Base-by-base conservation (phyloP, 2,329 filamentous ascomycete species). In the Alternaria atra region DNA sequence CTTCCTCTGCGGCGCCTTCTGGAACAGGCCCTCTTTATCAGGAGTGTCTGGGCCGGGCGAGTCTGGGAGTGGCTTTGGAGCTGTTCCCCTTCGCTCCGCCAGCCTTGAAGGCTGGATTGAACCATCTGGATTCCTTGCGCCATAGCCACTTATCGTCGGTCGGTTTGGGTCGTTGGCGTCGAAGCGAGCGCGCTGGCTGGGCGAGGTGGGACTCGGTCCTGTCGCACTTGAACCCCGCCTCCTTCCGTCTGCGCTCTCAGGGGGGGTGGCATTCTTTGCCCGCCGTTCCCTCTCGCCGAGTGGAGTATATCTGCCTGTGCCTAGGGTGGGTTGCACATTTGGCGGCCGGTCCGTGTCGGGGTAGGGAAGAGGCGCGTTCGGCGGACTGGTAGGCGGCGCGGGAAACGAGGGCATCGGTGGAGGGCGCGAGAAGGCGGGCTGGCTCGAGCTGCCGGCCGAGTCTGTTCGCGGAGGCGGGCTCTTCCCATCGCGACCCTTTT, bases 71-170 rank as follows among this genome's bases (percentile, higher is more conserved):
- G 93, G 91, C 74, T 92, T 94, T 25, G 93, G 92, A 7, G 86
- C 89, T n/a, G 90, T 90, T 25, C 91, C 92, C 72, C 94, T 87
- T 67, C 94, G 86, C 81, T 97, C 93, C 17, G 92, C 93, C 60
- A 97, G 83, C 50, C 87, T 86, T 43, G 87, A 87, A 12, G 85
- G 83, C 75, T 85, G 76, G 51, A 77, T 63, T 13, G 74, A 66
- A 3, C 74, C 74, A 53, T 77, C 72, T 44, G 72, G 52, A 53
- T 73, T 64, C 64, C 75, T 61, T 12, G 66, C 73, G 20, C 77
- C 81, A 68, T 84, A 84, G 25, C 82, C 82, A 34, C 79, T 77
- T 17, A 81, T 67, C 5, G 81, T 83, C 7, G 83, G 83, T 53
- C 82, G 71, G 62, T 84, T 81, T 5, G 83, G 83, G 69, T 84